Evolutionary conservation across 495 filamentous ascomycete genomes (phyloP), one percentile per base, ranked within the genome.

Genomic region (Neurospora africana): DNA sequence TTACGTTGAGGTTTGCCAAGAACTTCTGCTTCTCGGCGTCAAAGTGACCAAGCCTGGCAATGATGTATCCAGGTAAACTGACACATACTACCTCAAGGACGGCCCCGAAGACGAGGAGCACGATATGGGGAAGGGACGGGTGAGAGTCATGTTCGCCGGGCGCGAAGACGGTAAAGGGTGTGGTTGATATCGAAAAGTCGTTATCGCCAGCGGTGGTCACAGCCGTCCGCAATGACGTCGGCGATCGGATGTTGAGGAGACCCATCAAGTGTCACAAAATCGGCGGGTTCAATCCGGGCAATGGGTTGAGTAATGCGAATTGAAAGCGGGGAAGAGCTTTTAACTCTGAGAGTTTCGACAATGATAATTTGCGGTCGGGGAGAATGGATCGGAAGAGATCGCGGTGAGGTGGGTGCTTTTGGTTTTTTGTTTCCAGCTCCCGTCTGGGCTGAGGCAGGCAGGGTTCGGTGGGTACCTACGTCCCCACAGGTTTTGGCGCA

Each of bases 31-130:
- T 91, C 47, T 97, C 93, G 67, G 92, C 91, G 83, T 95, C 92
- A 81, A 99, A 97, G 84, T 97, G 90, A 78, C 96, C 96, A 76
- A 91, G 84, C 61, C 90, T 85, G 23, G 95, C 95, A 69, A 97
- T 89, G 75, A 98, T 90, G 79, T 97, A 99, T n/a, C 95, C 95
- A 2, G 96, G 96, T 72, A 97, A 81, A 79, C 91, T 93, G 77
- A 99, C 95, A 81, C 94, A 98, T 43, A 98, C 89, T 3, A 99
- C 95, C 78, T 99, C 95, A 76, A 98, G 81, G 30, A 99, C 95
- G 17, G 95, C 95, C 81, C 97, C 96, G 78, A 97, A 97, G 72
- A 99, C 94, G 43, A 99, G 89, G 9, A 97, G 86, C 36, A 92
- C 83, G 36, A 99, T 85, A 75, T 94, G 88, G 70, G 87, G 85